Evolutionary conservation across 75 land plant species (phyloP), one percentile per base, ranked within the genome.

Genomic region (Selaginella tamariscina): DNA sequence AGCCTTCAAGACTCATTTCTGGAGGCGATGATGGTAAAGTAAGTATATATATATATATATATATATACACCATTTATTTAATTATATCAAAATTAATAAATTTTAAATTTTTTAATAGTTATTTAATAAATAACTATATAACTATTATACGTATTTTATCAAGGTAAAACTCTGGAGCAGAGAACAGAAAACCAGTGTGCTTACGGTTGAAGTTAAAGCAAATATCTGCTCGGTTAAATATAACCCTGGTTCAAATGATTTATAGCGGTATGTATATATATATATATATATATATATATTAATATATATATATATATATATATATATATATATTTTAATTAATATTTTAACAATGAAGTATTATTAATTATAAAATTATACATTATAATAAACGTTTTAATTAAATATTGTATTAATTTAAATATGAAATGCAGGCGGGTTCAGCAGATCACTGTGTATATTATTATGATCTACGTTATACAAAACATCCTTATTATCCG

Each of bases 1-100:
- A 59, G 23, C 62, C 62, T 8, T 23, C 62, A n/a, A 5, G 23
- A 21, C 21, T 59, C 2, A 21, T 59, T n/a, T 59, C 62, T 59
- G 62, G 62, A 26, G 26, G 62, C 26, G 62, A 59, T n/a, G 62
- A 59, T n/a, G 62, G 62, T 23, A 59, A 59, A 26, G 62, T 59
- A 8, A 59, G 23, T 49, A 11, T 49, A 26, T 8, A 21, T n/a
- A 39, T 5, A 5, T 39, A 39, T 15, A 5, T 39, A 5, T 39
- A 5, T 39, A n/a, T n/a, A n/a, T n/a, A n/a, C n/a, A n/a, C n/a
- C n/a, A n/a, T n/a, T n/a, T n/a, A n/a, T n/a, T n/a, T n/a, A n/a
- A n/a, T n/a, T n/a, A n/a, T n/a, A n/a, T n/a, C n/a, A n/a, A n/a
- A n/a, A n/a, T n/a, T n/a, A n/a, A n/a, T n/a, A n/a, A n/a, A n/a